phyloP scores from a whole-genome alignment of 495 filamentous ascomycete genomes.

The Trypethelium eluteriae region DNA sequence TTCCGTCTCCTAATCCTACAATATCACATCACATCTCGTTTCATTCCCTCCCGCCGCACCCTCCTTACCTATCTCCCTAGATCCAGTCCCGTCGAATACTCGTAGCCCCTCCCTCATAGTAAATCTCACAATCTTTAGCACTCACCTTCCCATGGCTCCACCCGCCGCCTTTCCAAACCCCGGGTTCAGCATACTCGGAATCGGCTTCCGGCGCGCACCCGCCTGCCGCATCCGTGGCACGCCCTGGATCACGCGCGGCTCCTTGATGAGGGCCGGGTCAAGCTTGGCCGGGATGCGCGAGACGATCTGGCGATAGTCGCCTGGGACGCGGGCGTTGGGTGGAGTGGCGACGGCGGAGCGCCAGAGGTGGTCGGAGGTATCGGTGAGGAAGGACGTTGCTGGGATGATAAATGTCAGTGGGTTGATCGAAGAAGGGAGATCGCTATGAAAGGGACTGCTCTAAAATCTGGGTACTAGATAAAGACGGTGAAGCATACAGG shows the following conservation, averaged over 20 bases:
- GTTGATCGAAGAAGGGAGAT: neutral
- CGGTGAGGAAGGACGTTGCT: constrained; percentile 64
- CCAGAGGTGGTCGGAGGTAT: constrained; percentile 89
- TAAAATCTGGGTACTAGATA: neutral
- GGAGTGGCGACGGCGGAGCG: constrained; percentile 75
- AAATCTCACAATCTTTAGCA: too few species aligned
- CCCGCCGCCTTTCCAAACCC: neutral
- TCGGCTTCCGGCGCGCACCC: constrained; percentile 37
- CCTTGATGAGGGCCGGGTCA: constrained; percentile 79
- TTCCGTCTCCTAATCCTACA: neutral
- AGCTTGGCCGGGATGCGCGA: constrained; percentile 72
- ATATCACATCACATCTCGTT: neutral
- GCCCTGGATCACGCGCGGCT: constrained; percentile 44
- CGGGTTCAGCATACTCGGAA: constrained; percentile 28
- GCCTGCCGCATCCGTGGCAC: constrained; percentile 35
- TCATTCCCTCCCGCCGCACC: neutral
- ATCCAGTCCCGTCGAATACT: too few species aligned
- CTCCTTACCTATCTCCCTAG: neutral
- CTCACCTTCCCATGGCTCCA: neutral
- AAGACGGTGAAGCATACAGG: constrained; percentile 19
- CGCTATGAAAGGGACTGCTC: neutral
- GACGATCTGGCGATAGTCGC: constrained; percentile 52
- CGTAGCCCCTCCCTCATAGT: too few species aligned
- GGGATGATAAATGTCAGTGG: constrained; percentile 15
- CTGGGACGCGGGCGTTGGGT: constrained; percentile 62